Conservation (phyloP, 1,284 basidiomycete genomes). For the Microbotryum saponariae region DNA sequence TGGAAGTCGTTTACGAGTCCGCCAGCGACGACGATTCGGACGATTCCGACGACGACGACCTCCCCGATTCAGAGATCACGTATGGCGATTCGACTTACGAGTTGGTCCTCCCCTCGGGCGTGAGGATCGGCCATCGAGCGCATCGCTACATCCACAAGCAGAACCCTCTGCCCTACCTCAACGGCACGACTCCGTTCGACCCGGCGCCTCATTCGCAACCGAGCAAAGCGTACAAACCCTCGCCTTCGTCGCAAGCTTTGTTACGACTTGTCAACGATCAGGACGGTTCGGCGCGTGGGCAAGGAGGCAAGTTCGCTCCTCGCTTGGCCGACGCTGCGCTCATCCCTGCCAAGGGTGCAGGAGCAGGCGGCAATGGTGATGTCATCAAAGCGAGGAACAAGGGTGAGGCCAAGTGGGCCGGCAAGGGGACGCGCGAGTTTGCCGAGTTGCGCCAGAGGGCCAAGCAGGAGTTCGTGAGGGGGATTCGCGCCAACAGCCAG, state of each 20-base stretch:
- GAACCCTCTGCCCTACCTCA: conserved; percentile 49
- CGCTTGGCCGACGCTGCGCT: conserved; percentile 41
- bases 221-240: conserved; percentile 16
- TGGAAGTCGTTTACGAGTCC: conserved; percentile 42
- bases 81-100: conserved; percentile 57
- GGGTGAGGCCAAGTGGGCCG: conserved; percentile 89
- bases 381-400: conserved; percentile 85
- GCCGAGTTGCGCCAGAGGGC: conserved; percentile 49
- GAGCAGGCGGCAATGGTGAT: conserved; percentile 67
- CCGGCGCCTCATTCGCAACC: conserved; percentile 22
- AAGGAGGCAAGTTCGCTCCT: conserved; percentile 15
- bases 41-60: conserved; percentile 25
- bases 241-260: conserved; percentile 25
- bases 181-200: conserved; percentile 25
- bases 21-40: conserved; percentile 46
- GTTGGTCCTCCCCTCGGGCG: conserved; percentile 89
- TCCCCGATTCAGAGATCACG: conserved; percentile 22
- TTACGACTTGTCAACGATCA: conserved; percentile 12
- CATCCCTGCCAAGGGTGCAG: conserved; percentile 76
- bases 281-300: neutral
- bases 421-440: conserved; percentile 75
- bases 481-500: conserved; percentile 27
- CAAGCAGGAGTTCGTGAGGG: conserved; percentile 13
- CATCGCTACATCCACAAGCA: conserved; percentile 84
- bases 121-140: conserved; percentile 81